These are phyloP conservation scores for Bryoerythrophyllum caledonicum DNA, from an alignment of 225 moss, liverwort and hornwort species.

Conservation along the genomic window DNA sequence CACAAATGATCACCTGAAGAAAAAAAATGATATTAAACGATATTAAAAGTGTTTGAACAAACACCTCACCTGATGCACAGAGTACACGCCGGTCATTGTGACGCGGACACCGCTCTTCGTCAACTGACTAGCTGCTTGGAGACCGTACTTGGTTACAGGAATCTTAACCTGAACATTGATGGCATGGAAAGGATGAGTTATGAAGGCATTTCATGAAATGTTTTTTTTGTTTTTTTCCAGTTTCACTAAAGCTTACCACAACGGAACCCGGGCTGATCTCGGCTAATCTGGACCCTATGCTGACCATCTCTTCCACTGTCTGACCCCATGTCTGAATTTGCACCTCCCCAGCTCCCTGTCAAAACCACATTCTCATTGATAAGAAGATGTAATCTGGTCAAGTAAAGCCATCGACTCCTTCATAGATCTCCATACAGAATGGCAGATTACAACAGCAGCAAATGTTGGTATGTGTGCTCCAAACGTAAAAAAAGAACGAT, in stretches of 20 bases:
- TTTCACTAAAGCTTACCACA: conserved; percentile 44
- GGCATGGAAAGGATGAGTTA: background rate
- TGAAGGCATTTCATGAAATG: background rate
- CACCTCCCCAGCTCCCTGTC: conserved; percentile 61
- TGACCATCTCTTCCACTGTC: conserved; percentile 40
- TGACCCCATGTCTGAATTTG: conserved; percentile 67
- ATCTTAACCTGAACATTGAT: conserved; percentile 50
- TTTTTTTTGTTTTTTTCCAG: background rate
- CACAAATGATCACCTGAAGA: background rate
- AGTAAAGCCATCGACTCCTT: background rate
- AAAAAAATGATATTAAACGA: background rate
- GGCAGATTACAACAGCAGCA: conserved; percentile 5
- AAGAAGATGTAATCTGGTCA: background rate
- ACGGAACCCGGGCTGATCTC: conserved; percentile 41
- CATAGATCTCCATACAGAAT: background rate
- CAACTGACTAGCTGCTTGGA: conserved; percentile 48
- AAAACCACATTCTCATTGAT: background rate
- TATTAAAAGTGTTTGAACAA: too few relatives aligned
- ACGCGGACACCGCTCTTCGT: conserved; percentile 38
- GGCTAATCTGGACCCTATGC: conserved; percentile 48
- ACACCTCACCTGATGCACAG: conserved; percentile 55
- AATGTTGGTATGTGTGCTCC: background rate
- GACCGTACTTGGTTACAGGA: conserved; percentile 51
- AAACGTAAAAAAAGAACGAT: background rate
- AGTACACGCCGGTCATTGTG: conserved; percentile 73